Evolutionary conservation across 768 basidiomycete species (phyloP).

Genomic region (Epithele typhae): DNA sequence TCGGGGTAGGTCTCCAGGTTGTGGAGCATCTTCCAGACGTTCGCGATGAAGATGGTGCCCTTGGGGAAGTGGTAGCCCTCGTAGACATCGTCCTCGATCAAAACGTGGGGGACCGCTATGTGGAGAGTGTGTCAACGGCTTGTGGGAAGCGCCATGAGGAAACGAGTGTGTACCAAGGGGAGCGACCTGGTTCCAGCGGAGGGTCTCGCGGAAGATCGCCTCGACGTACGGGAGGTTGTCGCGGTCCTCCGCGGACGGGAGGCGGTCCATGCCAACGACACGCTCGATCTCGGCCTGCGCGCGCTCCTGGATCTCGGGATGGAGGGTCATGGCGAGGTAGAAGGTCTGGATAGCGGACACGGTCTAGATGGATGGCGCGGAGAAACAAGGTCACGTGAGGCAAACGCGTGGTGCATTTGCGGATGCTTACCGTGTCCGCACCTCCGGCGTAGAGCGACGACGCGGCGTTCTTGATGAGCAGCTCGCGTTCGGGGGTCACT

Average conservation of each 20-base stretch:
- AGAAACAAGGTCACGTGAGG: not conserved
- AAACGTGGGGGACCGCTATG: slow-evolving; percentile 27
- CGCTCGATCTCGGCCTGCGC: slow-evolving; percentile 30
- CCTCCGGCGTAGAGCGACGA: slow-evolving; percentile 26
- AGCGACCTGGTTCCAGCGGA: slow-evolving; percentile 27
- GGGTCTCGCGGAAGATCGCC: slow-evolving; percentile 22
- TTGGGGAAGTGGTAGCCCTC: slow-evolving; percentile 31
- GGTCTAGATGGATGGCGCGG: slow-evolving; percentile 14
- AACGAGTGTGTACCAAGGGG: slow-evolving; percentile 17
- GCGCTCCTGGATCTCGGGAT: slow-evolving; percentile 25
- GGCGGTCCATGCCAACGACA: slow-evolving; percentile 23
- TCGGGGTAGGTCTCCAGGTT: slow-evolving; percentile 30
- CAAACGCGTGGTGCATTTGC: not conserved
- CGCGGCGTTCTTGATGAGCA: slow-evolving; percentile 61
- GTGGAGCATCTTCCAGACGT: slow-evolving; percentile 29
- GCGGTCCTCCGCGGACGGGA: slow-evolving; percentile 25
- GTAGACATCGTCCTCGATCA: slow-evolving; percentile 30
- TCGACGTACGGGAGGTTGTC: slow-evolving; percentile 23
- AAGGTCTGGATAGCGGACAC: slow-evolving; percentile 27
- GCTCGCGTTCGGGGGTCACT: slow-evolving; percentile 50
- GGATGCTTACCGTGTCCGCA: slow-evolving; percentile 33
- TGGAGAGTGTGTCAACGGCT: not conserved
- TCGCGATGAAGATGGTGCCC: slow-evolving; percentile 29
- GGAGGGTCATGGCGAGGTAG: slow-evolving; percentile 28
- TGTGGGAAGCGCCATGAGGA: not conserved